A percentile compares a stretch with the other conserved stretches of the same genome.
Evolutionary conservation across 148 eudicot species (phyloP).

Genomic region (Rhododendron vialii): DNA sequence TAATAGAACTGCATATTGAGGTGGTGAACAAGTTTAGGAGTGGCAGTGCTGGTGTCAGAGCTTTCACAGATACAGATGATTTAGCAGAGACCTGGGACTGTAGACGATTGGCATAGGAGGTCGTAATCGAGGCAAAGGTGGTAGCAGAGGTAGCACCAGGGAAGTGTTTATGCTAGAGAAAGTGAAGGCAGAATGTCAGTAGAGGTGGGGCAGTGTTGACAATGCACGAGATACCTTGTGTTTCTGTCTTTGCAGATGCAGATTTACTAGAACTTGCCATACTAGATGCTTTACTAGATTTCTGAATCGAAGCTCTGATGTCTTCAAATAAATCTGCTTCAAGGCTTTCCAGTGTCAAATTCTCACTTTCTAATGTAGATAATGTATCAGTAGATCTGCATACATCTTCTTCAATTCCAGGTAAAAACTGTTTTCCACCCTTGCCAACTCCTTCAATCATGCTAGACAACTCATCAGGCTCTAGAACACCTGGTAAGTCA

Average conservation of each 20-base stretch:
- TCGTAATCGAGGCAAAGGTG: neutral
- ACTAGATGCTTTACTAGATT: conserved; percentile 43
- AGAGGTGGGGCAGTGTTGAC: neutral
- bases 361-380: conserved; percentile 74
- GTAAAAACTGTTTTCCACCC: conserved; percentile 35
- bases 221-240: neutral
- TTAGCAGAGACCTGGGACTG: neutral
- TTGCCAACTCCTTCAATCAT: conserved; percentile 65
- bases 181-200: neutral
- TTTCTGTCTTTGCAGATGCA: conserved; percentile 24
- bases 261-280: conserved; percentile 17
- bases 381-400: conserved; percentile 71
- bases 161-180: neutral
- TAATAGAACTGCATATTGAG: neutral
- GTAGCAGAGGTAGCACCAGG: neutral
- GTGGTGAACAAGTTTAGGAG: neutral
- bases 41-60: neutral
- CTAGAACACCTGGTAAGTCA: conserved; percentile 64
- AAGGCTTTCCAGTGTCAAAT: conserved; percentile 59
- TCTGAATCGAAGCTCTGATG: conserved; percentile 96
- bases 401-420: conserved; percentile 81
- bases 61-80: neutral
- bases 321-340: conserved; percentile 86
- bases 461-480: conserved; percentile 82
- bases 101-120: neutral